Percentiles rank a stretch among this genome's conserved stretches.
phyloP scores from a whole-genome alignment of 2,329 filamentous ascomycete genomes.

The Nemania sp. region DNA sequence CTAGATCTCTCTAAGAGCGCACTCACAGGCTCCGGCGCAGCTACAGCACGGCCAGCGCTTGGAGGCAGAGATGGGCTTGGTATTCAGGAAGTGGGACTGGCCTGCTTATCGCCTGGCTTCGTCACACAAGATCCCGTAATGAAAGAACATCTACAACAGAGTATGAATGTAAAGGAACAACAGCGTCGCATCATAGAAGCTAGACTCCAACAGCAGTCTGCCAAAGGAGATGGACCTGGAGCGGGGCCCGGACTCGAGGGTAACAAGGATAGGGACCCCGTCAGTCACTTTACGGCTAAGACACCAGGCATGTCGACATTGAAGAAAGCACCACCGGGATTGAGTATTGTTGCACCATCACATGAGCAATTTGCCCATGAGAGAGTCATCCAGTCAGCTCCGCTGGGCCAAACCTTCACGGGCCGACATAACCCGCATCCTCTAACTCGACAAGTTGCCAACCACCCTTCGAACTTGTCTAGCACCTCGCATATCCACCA shows the following conservation, averaged over 20 bases:
- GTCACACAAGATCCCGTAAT: constrained; percentile 95
- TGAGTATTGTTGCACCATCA: constrained; percentile 93
- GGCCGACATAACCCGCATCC: constrained; percentile 80
- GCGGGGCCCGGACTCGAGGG: constrained; percentile 62
- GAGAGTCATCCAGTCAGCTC: constrained; percentile 94
- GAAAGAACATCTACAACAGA: constrained; percentile 93
- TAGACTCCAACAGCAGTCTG: constrained; percentile 83
- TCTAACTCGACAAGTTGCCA: constrained; percentile 74
- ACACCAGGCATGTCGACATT: constrained; percentile 72
- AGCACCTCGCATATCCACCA: constrained; percentile 91
- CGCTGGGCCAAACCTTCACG: constrained; percentile 92
- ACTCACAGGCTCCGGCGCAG: constrained; percentile 52
- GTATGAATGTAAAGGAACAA: constrained; percentile 89
- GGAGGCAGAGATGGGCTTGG: constrained; percentile 78
- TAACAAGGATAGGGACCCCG: constrained; percentile 55
- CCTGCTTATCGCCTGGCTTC: constrained; percentile 93
- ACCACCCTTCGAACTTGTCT: constrained; percentile 80
- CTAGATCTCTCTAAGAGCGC: constrained; percentile 74
- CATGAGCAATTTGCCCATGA: constrained; percentile 92
- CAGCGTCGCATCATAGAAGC: constrained; percentile 95
- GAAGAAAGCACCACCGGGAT: constrained; percentile 81
- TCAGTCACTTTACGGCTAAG: constrained; percentile 61
- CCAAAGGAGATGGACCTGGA: constrained; percentile 73
- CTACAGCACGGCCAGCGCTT: constrained; percentile 71
- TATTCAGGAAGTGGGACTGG: constrained; percentile 91